Evolutionary conservation across 345 rosid genomes (phyloP), one percentile per base, ranked within the genome.

Genomic region (Capsella bursapastoris): DNA sequence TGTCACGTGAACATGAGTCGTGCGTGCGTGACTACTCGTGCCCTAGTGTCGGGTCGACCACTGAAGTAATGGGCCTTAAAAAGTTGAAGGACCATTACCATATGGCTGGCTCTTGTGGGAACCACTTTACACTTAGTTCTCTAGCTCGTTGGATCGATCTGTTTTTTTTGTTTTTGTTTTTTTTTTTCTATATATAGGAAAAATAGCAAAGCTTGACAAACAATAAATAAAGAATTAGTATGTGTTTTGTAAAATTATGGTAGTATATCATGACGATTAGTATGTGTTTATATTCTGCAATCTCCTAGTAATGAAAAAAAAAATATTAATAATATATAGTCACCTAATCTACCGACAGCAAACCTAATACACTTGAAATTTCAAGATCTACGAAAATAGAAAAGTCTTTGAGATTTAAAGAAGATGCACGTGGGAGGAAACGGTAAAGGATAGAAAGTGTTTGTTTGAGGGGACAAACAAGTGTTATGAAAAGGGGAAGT

Each of bases 21-120:
- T 76, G 70, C 79, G 74, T 76, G 74, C 74, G 74, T 76, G 74
- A 76, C 79, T 76, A 76, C 74, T 76, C 74, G 74, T 76, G 79
- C 64, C 70, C 14, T 44, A 27, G n/a, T 76, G 79, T 76, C 79
- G 79, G 79, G 79, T 68, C 79, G 79, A 76, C 79, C 79, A 76
- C 79, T 53, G 70, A 68, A 76, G 70, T 68, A 61, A 52, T 61
- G 70, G 79, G 64, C 64, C 45, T 53, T 68, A 61, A 76, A 22
- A 68, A 37, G 64, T 68, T 45, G 50, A 44, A 44, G 74, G 74
- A 76, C 79, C 79, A 76, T 69, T 70, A 76, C 79, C 79, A 76
- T 69, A 57, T 48, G 28, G 28, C 50, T 45, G 18, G 56, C 51
- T 41, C 25, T 58, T 74, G 72, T 74, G 78, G 78, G 78, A 74